Conservation (phyloP, 2,329 filamentous ascomycete genomes). For the Neophaeococcomyces mojaviensis region DNA sequence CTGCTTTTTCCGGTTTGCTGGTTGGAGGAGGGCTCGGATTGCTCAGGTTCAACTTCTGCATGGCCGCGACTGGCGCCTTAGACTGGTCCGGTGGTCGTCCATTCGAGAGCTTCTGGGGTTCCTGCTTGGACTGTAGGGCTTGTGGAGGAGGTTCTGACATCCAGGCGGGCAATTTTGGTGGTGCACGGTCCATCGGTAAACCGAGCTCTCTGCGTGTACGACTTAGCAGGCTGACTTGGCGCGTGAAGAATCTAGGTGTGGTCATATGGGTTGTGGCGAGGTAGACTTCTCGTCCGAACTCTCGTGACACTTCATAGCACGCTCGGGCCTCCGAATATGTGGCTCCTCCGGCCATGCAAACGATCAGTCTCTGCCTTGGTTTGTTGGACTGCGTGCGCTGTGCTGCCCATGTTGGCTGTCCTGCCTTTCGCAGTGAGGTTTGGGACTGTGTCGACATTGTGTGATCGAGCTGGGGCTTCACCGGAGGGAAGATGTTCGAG, state of each 20-base stretch:
- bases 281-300: conserved; percentile 72
- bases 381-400: conserved; percentile 66
- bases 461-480: conserved; percentile 56
- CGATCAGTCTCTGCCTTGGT: conserved; percentile 80
- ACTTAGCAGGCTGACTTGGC: conserved; percentile 73
- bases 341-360: conserved; percentile 92
- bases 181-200: conserved; percentile 72
- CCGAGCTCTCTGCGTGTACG: conserved; percentile 67
- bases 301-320: conserved; percentile 77
- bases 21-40: conserved; percentile 1
- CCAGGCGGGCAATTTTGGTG: conserved; percentile 75
- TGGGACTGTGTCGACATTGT: conserved; percentile 48
- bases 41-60: conserved; percentile 20
- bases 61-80: conserved; percentile 16
- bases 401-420: conserved; percentile 88
- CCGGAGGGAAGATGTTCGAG: conserved; percentile 60
- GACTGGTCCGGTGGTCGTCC: conserved; percentile 8
- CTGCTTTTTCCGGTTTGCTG: conserved; percentile 13
- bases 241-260: conserved; percentile 71
- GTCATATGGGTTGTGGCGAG: conserved; percentile 89
- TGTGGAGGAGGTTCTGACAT: conserved; percentile 55
- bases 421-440: conserved; percentile 73
- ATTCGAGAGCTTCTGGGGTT: conserved; percentile 16
- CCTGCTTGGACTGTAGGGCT: conserved; percentile 36
- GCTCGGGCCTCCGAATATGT: conserved; percentile 84